Percentiles rank a stretch among this genome's conserved stretches.
phyloP scores from a whole-genome alignment of 179 eudicot genomes.

The Sideroxylon spinosum region DNA sequence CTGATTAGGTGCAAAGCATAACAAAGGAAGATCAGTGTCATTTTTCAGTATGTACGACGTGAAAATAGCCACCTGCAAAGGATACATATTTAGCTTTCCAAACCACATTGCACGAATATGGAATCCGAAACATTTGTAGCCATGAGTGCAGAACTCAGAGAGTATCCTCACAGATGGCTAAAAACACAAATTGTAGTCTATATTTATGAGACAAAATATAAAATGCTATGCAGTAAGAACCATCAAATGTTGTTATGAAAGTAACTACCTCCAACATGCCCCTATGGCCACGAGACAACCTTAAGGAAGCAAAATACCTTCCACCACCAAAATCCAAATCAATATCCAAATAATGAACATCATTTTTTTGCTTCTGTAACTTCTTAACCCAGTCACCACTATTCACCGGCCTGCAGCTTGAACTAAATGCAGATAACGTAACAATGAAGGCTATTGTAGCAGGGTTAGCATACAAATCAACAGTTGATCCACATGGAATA shows the following conservation, averaged over 20 bases:
- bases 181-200: neutral
- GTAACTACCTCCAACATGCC: conserved; percentile 80
- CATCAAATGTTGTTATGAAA: conserved; percentile 5
- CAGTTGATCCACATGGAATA: conserved; percentile 58
- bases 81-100: conserved; percentile 23
- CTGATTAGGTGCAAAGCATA: conserved; percentile 56
- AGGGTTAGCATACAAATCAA: conserved; percentile 78
- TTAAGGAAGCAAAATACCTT: conserved; percentile 70
- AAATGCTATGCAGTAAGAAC: neutral
- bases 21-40: conserved; percentile 51
- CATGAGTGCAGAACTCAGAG: conserved; percentile 7
- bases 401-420: conserved; percentile 86
- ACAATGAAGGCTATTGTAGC: conserved; percentile 59
- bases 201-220: neutral
- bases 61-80: conserved; percentile 69
- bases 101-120: neutral
- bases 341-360: conserved; percentile 62
- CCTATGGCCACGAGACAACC: conserved; percentile 70
- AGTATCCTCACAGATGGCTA: conserved; percentile 3
- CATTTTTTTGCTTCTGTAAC: conserved; percentile 72
- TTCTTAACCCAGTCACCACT: conserved; percentile 82
- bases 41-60: conserved; percentile 76
- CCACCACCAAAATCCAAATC: conserved; percentile 79
- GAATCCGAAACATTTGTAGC: neutral
- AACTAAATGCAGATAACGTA: conserved; percentile 57